Base-by-base conservation (phyloP, 2,329 filamentous ascomycete genomes). In the Pseudogymnoascus sp. region DNA sequence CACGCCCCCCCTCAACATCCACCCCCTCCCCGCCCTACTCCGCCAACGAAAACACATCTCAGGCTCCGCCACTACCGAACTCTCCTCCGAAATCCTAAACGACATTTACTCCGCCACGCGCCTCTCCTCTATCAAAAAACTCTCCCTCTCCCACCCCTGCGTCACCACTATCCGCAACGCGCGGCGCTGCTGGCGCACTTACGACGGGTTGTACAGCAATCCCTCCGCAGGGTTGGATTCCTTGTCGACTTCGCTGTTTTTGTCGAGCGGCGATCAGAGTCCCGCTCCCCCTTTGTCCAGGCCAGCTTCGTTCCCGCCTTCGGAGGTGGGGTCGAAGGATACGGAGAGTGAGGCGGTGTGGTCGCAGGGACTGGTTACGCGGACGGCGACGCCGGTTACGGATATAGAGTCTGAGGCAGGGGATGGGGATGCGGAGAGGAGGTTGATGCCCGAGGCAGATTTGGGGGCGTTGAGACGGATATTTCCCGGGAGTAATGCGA, bases 401-500 rank as follows among this genome's bases (percentile, higher is more conserved):
- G 40, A 44, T 44, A 11, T 23, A 14, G 40, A 44, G 5, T 23
- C 40, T 14, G 40, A 44, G 18, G 40, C 4, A 1, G 40, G 10
- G 40, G 40, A 18, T 18, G 25, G 5, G 6, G 25, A 31, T 31
- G 16, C 16, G 16, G 40, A 21, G 40, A 10, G 16, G 38, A 18
- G 18, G 10, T 23, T 44, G 4, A 14, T 44, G 40, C 16, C 40
- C 1, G 40, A 44, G 11, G 18, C 40, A 18, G 40, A 44, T 44
- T 44, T 44, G 4, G 40, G 40, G 18, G 16, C 18, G 40, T 18
- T 44, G 40, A 44, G 40, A 23, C 18, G 66, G 5, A 71, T 72
- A 31, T 73, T 73, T 40, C 70, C 70, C 1, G 37, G 61, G n/a
- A 66, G 67, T 4, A 64, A 65, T 3, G 46, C 64, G 21, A 64